Evolutionary conservation across 139 green algal species (phyloP).

Genomic region (Coccomyxa sp.): DNA sequence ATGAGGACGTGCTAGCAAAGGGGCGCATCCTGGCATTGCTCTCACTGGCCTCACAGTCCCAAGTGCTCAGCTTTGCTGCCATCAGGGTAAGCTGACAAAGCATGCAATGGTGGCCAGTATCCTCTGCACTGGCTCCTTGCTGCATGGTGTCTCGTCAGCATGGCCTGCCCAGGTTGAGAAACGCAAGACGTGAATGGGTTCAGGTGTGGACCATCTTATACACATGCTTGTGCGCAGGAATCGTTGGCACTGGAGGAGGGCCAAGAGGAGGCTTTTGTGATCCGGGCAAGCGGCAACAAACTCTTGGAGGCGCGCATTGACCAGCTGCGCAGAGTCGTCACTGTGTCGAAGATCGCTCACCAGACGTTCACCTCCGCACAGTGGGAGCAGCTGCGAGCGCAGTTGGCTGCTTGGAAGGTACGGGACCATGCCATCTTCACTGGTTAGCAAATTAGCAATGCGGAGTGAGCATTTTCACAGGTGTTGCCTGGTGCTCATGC

Average conservation of each 20-base stretch:
- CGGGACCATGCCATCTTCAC: background rate
- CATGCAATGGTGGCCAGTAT: too few relatives aligned
- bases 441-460: background rate
- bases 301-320: conserved; percentile 29
- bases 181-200: too few relatives aligned
- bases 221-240: conserved; percentile 1
- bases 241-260: conserved; percentile 10
- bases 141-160: too few relatives aligned
- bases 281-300: conserved; percentile 49
- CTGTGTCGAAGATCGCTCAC: conserved; percentile 31
- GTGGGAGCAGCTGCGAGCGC: conserved; percentile 37
- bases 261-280: conserved; percentile 45
- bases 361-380: conserved; percentile 35
- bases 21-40: conserved; percentile 8
- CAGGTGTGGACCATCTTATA: background rate
- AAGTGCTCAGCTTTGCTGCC: background rate
- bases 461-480: too few relatives aligned
- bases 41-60: background rate
- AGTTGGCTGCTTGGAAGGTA: conserved; percentile 37
- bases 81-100: background rate
- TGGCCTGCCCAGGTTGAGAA: too few relatives aligned
- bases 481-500: too few relatives aligned
- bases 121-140: too few relatives aligned
- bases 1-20: conserved; percentile 5
- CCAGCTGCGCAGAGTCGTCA: conserved; percentile 21